A percentile compares a stretch with the other conserved stretches of the same genome.
phyloP scores from a whole-genome alignment of 495 filamentous ascomycete genomes.

The Arthonia radiata region DNA sequence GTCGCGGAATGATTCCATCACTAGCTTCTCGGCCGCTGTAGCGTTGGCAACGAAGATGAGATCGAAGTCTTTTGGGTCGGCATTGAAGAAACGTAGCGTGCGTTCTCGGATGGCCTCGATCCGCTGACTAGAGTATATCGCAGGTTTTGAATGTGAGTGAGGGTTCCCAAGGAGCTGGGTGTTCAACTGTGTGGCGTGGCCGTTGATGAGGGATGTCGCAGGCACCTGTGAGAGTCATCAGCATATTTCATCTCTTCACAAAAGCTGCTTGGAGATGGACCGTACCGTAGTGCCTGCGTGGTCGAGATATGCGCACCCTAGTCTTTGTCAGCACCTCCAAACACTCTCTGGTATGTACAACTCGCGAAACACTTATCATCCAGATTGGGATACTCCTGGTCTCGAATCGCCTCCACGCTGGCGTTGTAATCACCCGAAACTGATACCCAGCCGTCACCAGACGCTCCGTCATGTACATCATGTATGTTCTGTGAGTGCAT shows the following conservation, averaged over 20 bases:
- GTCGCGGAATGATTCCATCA: slow-evolving; percentile 47
- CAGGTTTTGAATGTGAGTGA: slow-evolving; percentile 64
- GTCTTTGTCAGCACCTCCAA: slow-evolving; percentile 23
- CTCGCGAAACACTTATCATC: slow-evolving; percentile 25
- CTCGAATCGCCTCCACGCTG: slow-evolving; percentile 40
- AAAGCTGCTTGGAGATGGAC: too few relatives aligned
- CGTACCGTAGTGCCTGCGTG: slow-evolving; percentile 76
- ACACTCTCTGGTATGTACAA: neutral
- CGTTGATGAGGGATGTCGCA: slow-evolving; percentile 56
- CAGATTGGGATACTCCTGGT: slow-evolving; percentile 64
- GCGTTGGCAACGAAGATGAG: slow-evolving; percentile 82
- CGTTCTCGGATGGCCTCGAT: slow-evolving; percentile 55
- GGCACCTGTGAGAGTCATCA: too few relatives aligned
- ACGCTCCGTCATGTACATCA: too few relatives aligned
- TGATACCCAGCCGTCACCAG: too few relatives aligned
- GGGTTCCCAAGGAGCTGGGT: slow-evolving; percentile 72
- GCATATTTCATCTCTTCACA: too few relatives aligned
- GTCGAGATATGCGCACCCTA: slow-evolving; percentile 73
- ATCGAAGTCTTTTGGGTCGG: slow-evolving; percentile 62
- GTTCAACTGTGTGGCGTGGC: slow-evolving; percentile 50
- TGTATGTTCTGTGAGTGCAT: too few relatives aligned
- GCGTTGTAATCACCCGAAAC: slow-evolving; percentile 36
- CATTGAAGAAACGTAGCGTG: slow-evolving; percentile 58
- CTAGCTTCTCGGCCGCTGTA: slow-evolving; percentile 72
- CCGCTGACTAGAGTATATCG: slow-evolving; percentile 44